Evolutionary conservation across 805 yeast genomes (phyloP).

Genomic region (Myxozyma vanderwaltii): DNA sequence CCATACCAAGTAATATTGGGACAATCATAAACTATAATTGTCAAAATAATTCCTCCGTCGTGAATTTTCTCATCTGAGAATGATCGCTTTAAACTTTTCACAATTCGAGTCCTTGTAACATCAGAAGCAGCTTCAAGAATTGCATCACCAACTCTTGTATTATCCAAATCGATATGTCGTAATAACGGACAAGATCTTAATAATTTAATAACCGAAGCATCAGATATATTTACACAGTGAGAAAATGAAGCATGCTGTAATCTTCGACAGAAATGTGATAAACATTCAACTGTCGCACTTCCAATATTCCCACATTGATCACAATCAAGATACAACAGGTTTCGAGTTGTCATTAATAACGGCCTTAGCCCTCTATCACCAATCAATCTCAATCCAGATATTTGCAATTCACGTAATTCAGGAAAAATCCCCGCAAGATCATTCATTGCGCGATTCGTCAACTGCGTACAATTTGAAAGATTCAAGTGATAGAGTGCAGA

Average conservation of each 20-base stretch:
- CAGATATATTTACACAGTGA: slow-evolving; percentile 13
- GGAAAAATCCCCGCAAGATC: slow-evolving; percentile 18
- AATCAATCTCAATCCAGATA: slow-evolving; percentile 6
- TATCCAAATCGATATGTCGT: slow-evolving; percentile 24
- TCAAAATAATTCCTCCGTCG: slow-evolving; percentile 10
- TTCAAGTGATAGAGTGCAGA: slow-evolving; percentile 11
- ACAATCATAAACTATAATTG: slow-evolving; percentile 26
- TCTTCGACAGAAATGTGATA: slow-evolving; percentile 8
- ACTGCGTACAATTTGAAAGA: slow-evolving; percentile 11
- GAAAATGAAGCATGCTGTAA: slow-evolving; percentile 25
- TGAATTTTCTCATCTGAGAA: not conserved
- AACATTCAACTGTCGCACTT: slow-evolving; percentile 11
- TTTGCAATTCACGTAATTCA: slow-evolving; percentile 13
- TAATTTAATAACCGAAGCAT: slow-evolving; percentile 13
- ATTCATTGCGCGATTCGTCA: slow-evolving; percentile 14
- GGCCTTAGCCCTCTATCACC: slow-evolving; percentile 14
- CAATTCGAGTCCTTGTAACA: slow-evolving; percentile 11
- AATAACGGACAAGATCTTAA: slow-evolving; percentile 10
- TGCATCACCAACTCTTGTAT: slow-evolving; percentile 24
- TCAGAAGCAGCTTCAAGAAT: slow-evolving; percentile 14
- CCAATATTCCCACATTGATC: slow-evolving; percentile 20
- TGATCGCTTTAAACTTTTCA: not conserved
- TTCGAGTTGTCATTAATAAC: slow-evolving; percentile 13
- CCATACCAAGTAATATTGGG: slow-evolving; percentile 28
- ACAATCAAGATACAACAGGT: slow-evolving; percentile 25